These are phyloP conservation scores for Debaryomyces psychrophilus DNA, from an alignment of 1,139 yeast genomes.

Conservation along the genomic window DNA sequence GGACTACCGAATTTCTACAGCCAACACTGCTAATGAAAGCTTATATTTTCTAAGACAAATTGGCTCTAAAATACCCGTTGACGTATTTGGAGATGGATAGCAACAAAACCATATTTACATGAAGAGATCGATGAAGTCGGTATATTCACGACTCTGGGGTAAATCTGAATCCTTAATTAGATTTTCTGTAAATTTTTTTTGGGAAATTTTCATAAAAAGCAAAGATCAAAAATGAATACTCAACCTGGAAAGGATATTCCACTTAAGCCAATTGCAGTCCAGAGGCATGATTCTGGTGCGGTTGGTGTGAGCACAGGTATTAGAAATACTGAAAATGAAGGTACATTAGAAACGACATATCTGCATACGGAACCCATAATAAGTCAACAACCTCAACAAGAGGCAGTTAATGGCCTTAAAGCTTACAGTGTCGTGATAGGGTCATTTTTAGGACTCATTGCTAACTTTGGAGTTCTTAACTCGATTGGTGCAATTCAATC, in stretches of 20 bases:
- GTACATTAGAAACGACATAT: conserved; percentile 2
- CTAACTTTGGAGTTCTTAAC: conserved; percentile 36
- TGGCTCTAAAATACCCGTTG: not conserved
- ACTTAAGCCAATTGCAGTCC: not conserved
- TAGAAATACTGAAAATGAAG: conserved; percentile 6
- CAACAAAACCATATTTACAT: not conserved
- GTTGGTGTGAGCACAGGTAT: conserved; percentile 6
- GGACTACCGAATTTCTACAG: too few species aligned
- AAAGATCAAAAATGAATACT: conserved; percentile 1
- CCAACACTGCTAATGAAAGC: too few species aligned
- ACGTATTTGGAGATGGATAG: not conserved
- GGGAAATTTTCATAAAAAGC: not conserved
- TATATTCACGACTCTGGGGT: conserved; percentile 4
- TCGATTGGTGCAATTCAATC: conserved; percentile 43
- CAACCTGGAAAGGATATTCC: not conserved
- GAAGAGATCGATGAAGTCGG: not conserved
- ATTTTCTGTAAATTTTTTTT: not conserved
- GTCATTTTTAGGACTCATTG: conserved; percentile 36
- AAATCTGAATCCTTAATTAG: not conserved
- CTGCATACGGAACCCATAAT: conserved; percentile 2
- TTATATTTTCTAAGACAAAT: too few species aligned
- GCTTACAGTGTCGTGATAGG: conserved; percentile 40
- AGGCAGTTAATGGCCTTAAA: conserved; percentile 31
- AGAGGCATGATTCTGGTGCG: not conserved
- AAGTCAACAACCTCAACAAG: not conserved